Base-by-base conservation (phyloP, 75 land plant species). In the Picea glauca region DNA sequence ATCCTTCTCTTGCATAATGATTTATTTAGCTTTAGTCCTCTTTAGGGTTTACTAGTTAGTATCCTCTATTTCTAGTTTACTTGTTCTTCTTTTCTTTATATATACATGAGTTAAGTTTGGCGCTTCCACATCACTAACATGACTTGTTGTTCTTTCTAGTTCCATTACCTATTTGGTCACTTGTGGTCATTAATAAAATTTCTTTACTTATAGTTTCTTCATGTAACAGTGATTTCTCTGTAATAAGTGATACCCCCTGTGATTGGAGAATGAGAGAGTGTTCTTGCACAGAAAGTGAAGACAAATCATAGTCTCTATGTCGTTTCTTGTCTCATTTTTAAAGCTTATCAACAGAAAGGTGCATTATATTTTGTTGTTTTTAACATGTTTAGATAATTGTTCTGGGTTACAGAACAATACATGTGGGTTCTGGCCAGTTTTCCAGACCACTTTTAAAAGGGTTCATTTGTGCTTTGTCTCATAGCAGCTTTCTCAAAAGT, bases 401-500 rank as follows among this genome's bases (percentile, higher is more conserved):
- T 60, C 62, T 60, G 21, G 62, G n/a, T 60, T 60, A 60, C 18
- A 3, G 18, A 60, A 4, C 20, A 60, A 15, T n/a, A 20, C 62
- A 60, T 60, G 62, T 4, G 62, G 20, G n/a, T 60, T 60, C n/a
- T 60, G n/a, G 18, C n/a, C 6, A n/a, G n/a, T 60, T 60, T 17
- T 60, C 21, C 62, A 60, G 62, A 20, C 21, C 7, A n/a, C 7
- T 60, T 60, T 60, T 60, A 4, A 60, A 60, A 60, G 4, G 18
- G 21, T 60, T 17, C 21, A 17, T 60, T 60, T 60, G 62, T n/a
- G 18, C 62, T 60, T 0, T 60, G 62, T 60, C 21, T 60, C 62
- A 60, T 60, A n/a, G 62, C 62, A 60, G 62, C n/a, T 60, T 60
- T 60, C n/a, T 60, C 62, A n/a, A 60, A 20, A 60, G 62, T n/a